Evolutionary conservation across 2,329 filamentous ascomycete genomes (phyloP), one percentile per base, ranked within the genome.

Genomic region (Akanthomyces lecanii): DNA sequence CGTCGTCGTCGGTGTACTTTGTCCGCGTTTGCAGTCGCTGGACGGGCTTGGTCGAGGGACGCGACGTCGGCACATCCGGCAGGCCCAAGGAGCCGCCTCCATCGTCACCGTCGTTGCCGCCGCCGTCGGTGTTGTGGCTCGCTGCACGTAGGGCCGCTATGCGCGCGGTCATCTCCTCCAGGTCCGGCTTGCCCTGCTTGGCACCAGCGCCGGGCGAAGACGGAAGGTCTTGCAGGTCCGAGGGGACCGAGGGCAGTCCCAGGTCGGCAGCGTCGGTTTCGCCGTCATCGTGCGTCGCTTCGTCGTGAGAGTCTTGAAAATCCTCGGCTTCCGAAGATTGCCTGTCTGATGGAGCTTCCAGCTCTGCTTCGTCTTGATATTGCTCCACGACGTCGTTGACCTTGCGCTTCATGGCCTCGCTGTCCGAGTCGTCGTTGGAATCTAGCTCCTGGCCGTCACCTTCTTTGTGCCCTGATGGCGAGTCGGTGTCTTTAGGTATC

Each of bases 1-100:
- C 81, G 68, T 94, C 90, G 40, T 89, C 87, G 68, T 93, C 88
- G 0, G 87, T 85, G 70, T 82, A 85, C 54, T 76, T 77, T 3
- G 72, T 75, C 48, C 71, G 74, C 59, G 73, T 75, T 18, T 71
- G 71, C 5, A 81, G 71, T 5, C 76, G 73, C n/a, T 74, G 75
- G 18, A 74, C 68, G 3, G 74, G 73, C 8, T 73, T 74, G 44
- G 79, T 78, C 6, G 74, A 74, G 0, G 82, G 83, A n/a, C 71
- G 72, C 65, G 80, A 81, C 0, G 78, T 80, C 0, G 83, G 83
- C 1, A 78, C 82, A 0, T 78, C 77, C 0, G 82, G 83, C 1
- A 85, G 71, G 10, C 76, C 74, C 6, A 81, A 73, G 2, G 74
- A 69, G 57, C 72, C 33, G 4, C 33, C 69, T 14, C 14, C 38